Evolutionary conservation across 1,139 yeast species (phyloP), one percentile per base, ranked within the genome.

Genomic region (Pichia sp.): DNA sequence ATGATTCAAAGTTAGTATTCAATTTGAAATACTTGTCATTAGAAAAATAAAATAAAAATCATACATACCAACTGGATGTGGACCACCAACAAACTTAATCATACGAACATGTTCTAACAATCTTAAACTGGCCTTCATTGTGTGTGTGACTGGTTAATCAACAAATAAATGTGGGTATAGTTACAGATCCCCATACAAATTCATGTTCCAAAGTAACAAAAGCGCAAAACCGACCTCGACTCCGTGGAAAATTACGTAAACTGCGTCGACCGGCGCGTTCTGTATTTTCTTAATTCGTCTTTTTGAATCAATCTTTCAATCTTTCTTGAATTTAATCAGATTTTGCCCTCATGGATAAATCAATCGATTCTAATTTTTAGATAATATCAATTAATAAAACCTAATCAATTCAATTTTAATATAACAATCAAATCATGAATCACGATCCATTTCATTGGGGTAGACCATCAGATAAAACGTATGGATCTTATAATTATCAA

Each of bases 371-470:
- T 34, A 3, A 3, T 34, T 3, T n/a, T 34, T n/a, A 34, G 25
- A 22, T 22, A 18, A 4, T 16, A 34, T n/a, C 11, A n/a, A n/a
- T 3, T 10, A 38, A 22, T 22, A 22, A 22, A 22, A 22, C 5
- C 16, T 11, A 19, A 38, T 34, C 11, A n/a, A n/a, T n/a, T n/a
- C 11, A n/a, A n/a, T n/a, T 22, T 8, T 5, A 19, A 38, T 38
- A 39, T 6, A 39, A 5, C 14, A 19, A 38, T 19, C n/a, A 19
- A 5, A 19, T 7, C 22, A 91, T 93, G 99, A 87, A 93, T 66
- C 98, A 93, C 89, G 88, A 87, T 75, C 98, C 96, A 60, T 84
- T 76, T 62, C 77, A 79, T 62, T 93, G 99, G 99, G 99, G 98
- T 25, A 87, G 97, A 72, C 98, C 98, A 56, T 76, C 84, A 50